Conservation (phyloP, 1,284 basidiomycete genomes). For the Irpex sp. region DNA sequence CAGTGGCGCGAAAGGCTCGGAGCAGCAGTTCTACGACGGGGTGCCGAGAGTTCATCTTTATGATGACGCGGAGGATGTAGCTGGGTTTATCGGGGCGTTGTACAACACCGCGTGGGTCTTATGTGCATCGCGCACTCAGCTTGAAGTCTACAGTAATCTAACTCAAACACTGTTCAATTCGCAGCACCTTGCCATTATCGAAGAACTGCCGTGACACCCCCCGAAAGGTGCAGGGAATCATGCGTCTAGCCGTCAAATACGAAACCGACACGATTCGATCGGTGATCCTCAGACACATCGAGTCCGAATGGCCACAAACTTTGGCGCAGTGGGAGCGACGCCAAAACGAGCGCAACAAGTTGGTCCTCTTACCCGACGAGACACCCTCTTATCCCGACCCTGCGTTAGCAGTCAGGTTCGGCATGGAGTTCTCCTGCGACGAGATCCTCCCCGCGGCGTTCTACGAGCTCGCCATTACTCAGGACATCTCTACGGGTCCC, state of each 20-base stretch:
- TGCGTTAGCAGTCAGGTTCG: conserved; percentile 7
- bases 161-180: no score
- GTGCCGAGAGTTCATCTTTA: conserved; percentile 4
- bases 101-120: conserved; percentile 11
- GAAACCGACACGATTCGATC: no score
- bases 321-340: conserved; percentile 1
- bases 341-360: conserved; percentile 1
- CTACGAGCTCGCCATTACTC: conserved; percentile 4
- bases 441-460: conserved; percentile 12
- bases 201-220: background rate
- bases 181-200: background rate
- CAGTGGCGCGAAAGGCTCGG: background rate
- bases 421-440: conserved; percentile 4
- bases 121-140: no score
- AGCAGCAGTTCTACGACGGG: conserved; percentile 2
- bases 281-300: no score
- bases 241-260: conserved; percentile 1
- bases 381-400: conserved; percentile 7
- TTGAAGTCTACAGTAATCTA: no score
- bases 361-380: background rate
- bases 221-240: background rate
- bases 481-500: background rate
- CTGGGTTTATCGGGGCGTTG: conserved; percentile 2
- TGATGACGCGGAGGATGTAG: conserved; percentile 5
- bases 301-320: conserved; percentile 10